These are phyloP conservation scores for Luffa aegyptiaca DNA, from an alignment of 306 rosid genomes.

Conservation along the genomic window DNA sequence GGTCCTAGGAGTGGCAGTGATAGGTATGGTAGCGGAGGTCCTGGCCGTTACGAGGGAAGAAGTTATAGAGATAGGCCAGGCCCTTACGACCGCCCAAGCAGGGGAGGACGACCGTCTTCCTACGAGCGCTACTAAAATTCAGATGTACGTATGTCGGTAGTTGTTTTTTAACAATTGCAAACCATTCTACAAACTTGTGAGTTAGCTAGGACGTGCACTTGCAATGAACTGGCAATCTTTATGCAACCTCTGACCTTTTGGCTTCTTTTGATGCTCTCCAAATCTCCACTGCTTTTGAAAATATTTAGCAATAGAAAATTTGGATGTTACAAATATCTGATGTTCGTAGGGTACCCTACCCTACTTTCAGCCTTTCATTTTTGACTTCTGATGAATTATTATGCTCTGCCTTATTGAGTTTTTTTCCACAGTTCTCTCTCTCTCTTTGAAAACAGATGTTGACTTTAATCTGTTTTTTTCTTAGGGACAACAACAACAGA, in stretches of 20 bases:
- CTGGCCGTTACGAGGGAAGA: slow-evolving; percentile 64
- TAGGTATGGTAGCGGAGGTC: slow-evolving; percentile 56
- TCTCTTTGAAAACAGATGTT: neutral
- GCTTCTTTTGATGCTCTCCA: neutral
- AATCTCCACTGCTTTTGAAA: neutral
- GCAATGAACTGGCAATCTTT: neutral
- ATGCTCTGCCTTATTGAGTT: neutral
- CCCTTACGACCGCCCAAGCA: slow-evolving; percentile 71
- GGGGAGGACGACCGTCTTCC: slow-evolving; percentile 57
- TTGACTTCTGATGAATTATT: neutral
- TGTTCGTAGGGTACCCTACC: neutral
- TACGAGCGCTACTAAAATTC: slow-evolving; percentile 57
- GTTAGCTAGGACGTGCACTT: slow-evolving; percentile 7
- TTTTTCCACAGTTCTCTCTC: neutral
- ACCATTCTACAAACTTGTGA: neutral
- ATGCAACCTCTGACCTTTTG: neutral
- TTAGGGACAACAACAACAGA: neutral
- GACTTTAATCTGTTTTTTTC: neutral
- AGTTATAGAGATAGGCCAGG: slow-evolving; percentile 60
- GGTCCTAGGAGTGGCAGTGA: slow-evolving; percentile 52
- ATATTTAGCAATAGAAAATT: neutral
- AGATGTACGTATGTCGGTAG: neutral
- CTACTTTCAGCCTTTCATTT: neutral
- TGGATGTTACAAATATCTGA: neutral
- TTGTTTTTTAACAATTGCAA: neutral